Evolutionary conservation across 306 rosid genomes (phyloP).

Genomic region (Gastrolobium villosum): DNA sequence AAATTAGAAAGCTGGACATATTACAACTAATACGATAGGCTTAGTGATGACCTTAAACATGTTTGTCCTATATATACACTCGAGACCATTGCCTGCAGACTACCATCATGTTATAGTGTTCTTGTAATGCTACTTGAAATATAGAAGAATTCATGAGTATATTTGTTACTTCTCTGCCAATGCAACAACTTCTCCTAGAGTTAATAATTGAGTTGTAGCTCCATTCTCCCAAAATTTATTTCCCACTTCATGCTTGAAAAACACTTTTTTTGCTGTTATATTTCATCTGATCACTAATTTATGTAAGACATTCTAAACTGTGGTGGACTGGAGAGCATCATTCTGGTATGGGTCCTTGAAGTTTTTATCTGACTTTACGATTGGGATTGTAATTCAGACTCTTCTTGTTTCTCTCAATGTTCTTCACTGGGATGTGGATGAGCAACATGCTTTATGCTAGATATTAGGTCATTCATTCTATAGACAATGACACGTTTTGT

Average conservation of each 20-base stretch:
- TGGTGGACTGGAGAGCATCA: not conserved
- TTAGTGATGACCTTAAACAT: not conserved
- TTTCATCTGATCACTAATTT: not conserved
- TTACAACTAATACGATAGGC: not conserved
- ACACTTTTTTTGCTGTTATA: not conserved
- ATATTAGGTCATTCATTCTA: not conserved
- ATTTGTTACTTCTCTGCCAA: not conserved
- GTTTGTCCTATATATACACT: not conserved
- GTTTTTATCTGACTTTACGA: slow-evolving; percentile 3
- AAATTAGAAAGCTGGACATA: slow-evolving; percentile 1
- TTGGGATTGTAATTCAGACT: not conserved
- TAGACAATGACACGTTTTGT: not conserved
- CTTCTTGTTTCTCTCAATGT: not conserved
- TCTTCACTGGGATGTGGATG: not conserved
- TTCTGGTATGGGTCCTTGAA: slow-evolving; percentile 11
- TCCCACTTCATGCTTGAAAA: not conserved
- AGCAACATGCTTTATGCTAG: not conserved
- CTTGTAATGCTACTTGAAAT: not conserved
- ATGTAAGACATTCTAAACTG: not conserved
- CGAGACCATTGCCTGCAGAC: not conserved
- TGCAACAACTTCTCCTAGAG: slow-evolving; percentile 18
- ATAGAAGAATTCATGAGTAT: not conserved
- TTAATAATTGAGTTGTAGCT: not conserved
- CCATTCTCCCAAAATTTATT: not conserved
- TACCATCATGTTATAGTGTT: not conserved